Conservation (phyloP, 768 basidiomycete species). For the Leccinum sublutescens region DNA sequence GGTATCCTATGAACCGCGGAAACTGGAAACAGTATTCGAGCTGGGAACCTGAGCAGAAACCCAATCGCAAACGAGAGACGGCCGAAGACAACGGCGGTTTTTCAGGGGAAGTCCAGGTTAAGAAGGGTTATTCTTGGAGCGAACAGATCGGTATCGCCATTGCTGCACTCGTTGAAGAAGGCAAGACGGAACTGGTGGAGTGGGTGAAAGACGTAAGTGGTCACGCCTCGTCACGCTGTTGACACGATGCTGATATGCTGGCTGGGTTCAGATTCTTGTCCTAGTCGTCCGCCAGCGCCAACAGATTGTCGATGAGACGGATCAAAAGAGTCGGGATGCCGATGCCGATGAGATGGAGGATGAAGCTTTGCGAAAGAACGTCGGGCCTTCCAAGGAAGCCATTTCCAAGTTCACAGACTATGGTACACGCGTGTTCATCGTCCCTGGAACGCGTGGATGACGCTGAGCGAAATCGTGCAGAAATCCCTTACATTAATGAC, state of each 20-base stretch:
- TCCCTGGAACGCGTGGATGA: slow-evolving; percentile 1
- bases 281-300: slow-evolving; percentile 59
- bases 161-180: slow-evolving; percentile 66
- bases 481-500: slow-evolving; percentile 72
- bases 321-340: slow-evolving; percentile 41
- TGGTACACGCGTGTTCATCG: slow-evolving; percentile 45
- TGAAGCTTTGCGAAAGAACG: slow-evolving; percentile 19
- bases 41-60: slow-evolving; percentile 58
- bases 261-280: slow-evolving; percentile 51
- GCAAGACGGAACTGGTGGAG: slow-evolving; percentile 60
- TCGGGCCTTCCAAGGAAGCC: slow-evolving; percentile 65
- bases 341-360: slow-evolving; percentile 36
- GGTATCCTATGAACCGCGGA: slow-evolving; percentile 86
- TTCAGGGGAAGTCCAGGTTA: slow-evolving; percentile 73
- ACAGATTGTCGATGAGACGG: slow-evolving; percentile 60
- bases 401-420: slow-evolving; percentile 70
- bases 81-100: slow-evolving; percentile 40
- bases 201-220: slow-evolving; percentile 81
- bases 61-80: slow-evolving; percentile 30
- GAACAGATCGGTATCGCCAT: slow-evolving; percentile 89
- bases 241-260: slow-evolving; percentile 14
- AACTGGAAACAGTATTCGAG: slow-evolving; percentile 85
- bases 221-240: slow-evolving; percentile 17
- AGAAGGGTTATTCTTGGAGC: slow-evolving; percentile 86
- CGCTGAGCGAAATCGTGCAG: slow-evolving; percentile 39